These are phyloP conservation scores for Plasmodium chabaudi DNA, from an alignment of 169 alveolate genomes.

Conservation along the genomic window DNA sequence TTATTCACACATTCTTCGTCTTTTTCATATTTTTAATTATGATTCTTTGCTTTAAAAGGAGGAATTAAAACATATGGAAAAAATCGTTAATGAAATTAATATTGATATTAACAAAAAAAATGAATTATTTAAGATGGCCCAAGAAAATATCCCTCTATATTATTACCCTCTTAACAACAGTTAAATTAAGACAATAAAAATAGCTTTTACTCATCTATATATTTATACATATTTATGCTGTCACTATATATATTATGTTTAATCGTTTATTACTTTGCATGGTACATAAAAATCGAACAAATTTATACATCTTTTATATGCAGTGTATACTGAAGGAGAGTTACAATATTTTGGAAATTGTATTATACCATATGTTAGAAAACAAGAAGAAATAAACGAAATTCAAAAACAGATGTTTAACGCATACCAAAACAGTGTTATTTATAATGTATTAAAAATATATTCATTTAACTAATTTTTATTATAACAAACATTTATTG, in stretches of 20 bases:
- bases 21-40: background rate
- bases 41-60: constrained; percentile 9
- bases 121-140: constrained; percentile 49
- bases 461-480: background rate
- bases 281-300: too few species aligned
- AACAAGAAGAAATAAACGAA: constrained; percentile 44
- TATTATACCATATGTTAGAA: constrained; percentile 55
- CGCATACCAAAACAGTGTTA: constrained; percentile 54
- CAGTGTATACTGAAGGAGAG: constrained; percentile 72
- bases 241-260: background rate
- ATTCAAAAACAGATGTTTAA: constrained; percentile 26
- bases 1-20: background rate
- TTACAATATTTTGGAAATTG: constrained; percentile 35
- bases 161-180: constrained; percentile 55
- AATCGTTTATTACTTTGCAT: too few species aligned
- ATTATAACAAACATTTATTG: background rate
- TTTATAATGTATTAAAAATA: constrained; percentile 46
- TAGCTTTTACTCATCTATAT: too few species aligned
- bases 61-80: constrained; percentile 29
- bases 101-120: constrained; percentile 45
- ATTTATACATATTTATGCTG: too few species aligned
- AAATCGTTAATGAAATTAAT: constrained; percentile 26
- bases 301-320: background rate
- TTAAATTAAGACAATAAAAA: background rate
- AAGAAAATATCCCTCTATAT: constrained; percentile 38